Evolutionary conservation across 306 rosid species (phyloP).

Genomic region (Quercus agrifolia): DNA sequence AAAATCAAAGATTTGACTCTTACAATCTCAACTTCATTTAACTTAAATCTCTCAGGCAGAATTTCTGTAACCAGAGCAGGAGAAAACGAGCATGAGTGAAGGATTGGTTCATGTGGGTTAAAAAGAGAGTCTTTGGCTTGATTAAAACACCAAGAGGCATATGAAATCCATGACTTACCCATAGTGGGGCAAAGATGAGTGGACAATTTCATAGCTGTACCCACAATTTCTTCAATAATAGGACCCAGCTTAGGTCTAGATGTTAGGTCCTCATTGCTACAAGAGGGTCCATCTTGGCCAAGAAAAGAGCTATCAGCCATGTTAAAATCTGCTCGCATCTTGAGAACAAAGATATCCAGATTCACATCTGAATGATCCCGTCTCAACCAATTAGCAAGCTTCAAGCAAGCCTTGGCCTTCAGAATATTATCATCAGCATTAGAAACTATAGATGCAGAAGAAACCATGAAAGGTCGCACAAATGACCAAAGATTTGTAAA

Average conservation of each 20-base stretch:
- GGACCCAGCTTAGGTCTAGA: constrained; percentile 34
- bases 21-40: constrained; percentile 64
- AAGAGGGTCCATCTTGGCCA: constrained; percentile 28
- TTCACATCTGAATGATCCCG: constrained; percentile 54
- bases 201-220: constrained; percentile 71
- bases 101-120: constrained; percentile 44
- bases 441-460: constrained; percentile 44
- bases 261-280: constrained; percentile 28
- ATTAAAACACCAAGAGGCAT: constrained; percentile 94
- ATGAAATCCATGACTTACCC: constrained; percentile 94
- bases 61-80: constrained; percentile 54
- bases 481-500: constrained; percentile 80
- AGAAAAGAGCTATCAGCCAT: constrained; percentile 33
- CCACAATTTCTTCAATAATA: constrained; percentile 73
- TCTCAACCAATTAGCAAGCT: constrained; percentile 74
- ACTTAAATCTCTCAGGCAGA: constrained; percentile 66
- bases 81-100: constrained; percentile 60
- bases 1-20: constrained; percentile 55
- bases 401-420: constrained; percentile 91
- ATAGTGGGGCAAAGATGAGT: constrained; percentile 75
- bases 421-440: constrained; percentile 53
- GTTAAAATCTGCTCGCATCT: constrained; percentile 57
- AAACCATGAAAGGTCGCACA: constrained; percentile 56
- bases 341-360: constrained; percentile 46
- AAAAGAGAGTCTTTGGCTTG: constrained; percentile 71